Evolutionary conservation across 2,329 filamentous ascomycete species (phyloP).

Genomic region (Herpotrichia juniperi): DNA sequence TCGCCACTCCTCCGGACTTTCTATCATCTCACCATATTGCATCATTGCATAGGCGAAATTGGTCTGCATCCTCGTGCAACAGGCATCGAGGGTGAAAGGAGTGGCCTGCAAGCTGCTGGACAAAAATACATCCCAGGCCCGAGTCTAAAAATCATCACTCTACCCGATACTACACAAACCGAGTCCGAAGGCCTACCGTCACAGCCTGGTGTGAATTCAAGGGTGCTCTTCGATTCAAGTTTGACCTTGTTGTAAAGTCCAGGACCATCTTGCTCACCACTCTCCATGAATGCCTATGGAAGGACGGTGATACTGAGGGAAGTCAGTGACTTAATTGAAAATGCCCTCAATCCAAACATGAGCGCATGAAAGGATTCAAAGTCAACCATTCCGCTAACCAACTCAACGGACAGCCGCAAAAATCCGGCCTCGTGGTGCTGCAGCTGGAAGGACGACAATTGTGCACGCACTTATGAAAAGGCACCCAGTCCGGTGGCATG

Average conservation of each 20-base stretch:
- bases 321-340: no score
- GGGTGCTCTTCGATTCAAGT: not conserved
- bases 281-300: no score
- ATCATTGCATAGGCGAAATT: conserved; percentile 5
- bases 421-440: not conserved
- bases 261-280: no score
- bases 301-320: no score
- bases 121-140: not conserved
- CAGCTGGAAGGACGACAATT: not conserved
- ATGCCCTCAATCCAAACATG: no score
- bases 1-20: conserved; percentile 2
- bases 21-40: conserved; percentile 9
- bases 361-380: not conserved
- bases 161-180: not conserved
- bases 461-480: not conserved
- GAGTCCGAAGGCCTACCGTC: not conserved
- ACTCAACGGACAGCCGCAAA: not conserved
- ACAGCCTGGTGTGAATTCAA: not conserved
- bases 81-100: not conserved
- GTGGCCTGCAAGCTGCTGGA: not conserved
- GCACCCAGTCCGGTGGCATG: conserved; percentile 3
- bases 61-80: not conserved
- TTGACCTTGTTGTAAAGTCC: not conserved
- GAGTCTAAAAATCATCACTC: not conserved
- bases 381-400: not conserved